Evolutionary conservation across 306 rosid genomes (phyloP).

Genomic region (Prunus mira): DNA sequence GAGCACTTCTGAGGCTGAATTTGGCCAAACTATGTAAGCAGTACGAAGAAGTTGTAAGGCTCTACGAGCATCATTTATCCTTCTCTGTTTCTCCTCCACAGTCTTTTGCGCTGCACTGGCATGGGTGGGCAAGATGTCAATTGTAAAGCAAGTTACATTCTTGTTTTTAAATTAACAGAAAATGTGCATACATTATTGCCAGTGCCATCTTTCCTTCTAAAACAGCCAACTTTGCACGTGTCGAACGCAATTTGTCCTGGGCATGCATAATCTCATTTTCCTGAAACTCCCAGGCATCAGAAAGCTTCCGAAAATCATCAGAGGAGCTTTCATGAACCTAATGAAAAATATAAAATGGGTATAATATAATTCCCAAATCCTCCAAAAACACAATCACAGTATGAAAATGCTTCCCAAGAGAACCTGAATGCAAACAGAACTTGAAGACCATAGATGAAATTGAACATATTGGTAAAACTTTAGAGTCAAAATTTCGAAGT

Average conservation of each 20-base stretch:
- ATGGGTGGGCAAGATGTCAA: slow-evolving; percentile 21
- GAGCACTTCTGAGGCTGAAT: slow-evolving; percentile 75
- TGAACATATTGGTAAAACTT: background rate
- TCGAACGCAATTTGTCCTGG: slow-evolving; percentile 58
- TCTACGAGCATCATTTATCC: slow-evolving; percentile 49
- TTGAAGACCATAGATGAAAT: background rate
- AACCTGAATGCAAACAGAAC: background rate
- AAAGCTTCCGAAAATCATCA: slow-evolving; percentile 47
- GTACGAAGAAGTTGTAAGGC: slow-evolving; percentile 53
- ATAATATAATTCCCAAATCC: background rate
- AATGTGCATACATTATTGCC: slow-evolving; percentile 55
- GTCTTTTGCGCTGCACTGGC: slow-evolving; percentile 61
- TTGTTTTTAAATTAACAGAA: slow-evolving; percentile 20
- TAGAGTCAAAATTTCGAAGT: background rate
- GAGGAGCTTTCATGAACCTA: slow-evolving; percentile 58
- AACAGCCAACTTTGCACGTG: slow-evolving; percentile 74
- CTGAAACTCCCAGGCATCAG: slow-evolving; percentile 81
- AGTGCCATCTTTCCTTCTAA: slow-evolving; percentile 86
- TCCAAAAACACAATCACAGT: background rate
- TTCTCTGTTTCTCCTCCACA: slow-evolving; percentile 63
- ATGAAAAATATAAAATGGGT: slow-evolving; percentile 24
- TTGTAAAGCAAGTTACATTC: background rate
- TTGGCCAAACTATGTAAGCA: slow-evolving; percentile 72
- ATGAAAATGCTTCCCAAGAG: background rate
- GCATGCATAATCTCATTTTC: slow-evolving; percentile 74